phyloP scores from a whole-genome alignment of 2,329 filamentous ascomycete genomes.

The Rhinocladiella mackenziei region DNA sequence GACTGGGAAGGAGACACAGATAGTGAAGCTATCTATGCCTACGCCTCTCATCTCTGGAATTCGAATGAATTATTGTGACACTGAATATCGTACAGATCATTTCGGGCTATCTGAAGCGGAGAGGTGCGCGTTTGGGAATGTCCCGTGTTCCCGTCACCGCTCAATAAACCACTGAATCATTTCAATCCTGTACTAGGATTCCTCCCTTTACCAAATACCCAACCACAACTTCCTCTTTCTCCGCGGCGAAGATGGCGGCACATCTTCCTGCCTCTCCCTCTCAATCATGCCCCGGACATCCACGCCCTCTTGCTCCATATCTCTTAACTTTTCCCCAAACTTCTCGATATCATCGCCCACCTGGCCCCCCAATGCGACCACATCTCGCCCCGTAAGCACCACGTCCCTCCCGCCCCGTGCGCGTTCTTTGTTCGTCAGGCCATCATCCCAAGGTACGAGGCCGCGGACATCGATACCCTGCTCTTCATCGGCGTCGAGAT shows the following conservation, averaged over 20 bases:
- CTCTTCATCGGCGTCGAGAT: constrained; percentile 40
- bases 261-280: constrained; percentile 3
- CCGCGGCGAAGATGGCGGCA: constrained; percentile 11
- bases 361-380: constrained; percentile 30
- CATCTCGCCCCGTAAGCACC: constrained; percentile 30
- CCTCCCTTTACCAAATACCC: constrained; percentile 28
- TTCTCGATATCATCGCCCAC: constrained; percentile 16
- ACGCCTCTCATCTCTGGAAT: too few species aligned
- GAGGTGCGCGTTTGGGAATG: too few species aligned
- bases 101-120: too few species aligned
- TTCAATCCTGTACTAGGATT: too few species aligned
- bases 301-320: constrained; percentile 9
- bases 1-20: too few species aligned
- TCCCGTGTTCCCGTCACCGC: too few species aligned
- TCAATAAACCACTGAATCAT: too few species aligned
- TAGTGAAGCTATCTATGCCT: too few species aligned
- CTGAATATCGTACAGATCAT: too few species aligned
- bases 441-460: constrained; percentile 35
- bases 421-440: constrained; percentile 38
- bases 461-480: constrained; percentile 30
- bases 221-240: constrained; percentile 29
- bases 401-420: constrained; percentile 31
- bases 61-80: too few species aligned
- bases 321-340: constrained; percentile 15
- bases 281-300: constrained; percentile 2